Base-by-base conservation (phyloP, 2,329 filamentous ascomycete genomes). In the Ceratocystis colombiana region DNA sequence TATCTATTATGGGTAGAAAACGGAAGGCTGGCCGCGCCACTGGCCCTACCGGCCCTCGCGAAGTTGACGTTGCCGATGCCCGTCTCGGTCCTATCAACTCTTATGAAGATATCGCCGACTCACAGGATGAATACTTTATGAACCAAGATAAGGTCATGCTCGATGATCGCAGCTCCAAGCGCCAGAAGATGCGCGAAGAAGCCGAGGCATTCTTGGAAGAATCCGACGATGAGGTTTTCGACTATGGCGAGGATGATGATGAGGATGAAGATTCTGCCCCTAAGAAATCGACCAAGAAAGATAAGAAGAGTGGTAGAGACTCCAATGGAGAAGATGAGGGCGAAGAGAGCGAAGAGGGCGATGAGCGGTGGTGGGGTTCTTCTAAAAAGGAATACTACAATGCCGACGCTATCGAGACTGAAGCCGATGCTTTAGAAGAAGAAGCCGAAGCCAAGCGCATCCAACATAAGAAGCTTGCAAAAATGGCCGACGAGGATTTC, bases 381-480 rank as follows among this genome's bases (percentile, higher is more conserved):
- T 91, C 89, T 1, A 93, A 85, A 74, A 88, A 88, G 68, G 93
- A 96, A 71, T 96, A 96, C 77, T 99, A 99, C 76, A 84, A 96
- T 77, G 89, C 90, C 70, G 93, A 99, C 75, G 77, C 80, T 33
- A 80, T 84, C 70, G 82, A 85, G 72, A 85, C 83, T 5, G 84
- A 87, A 73, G 81, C 78, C 46, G 82, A 84, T 71, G 94, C 94
- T 0, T 76, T 95, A 41, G 92, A 94, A 72, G 94, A 99, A 79
- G 95, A 99, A 75, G 85, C 82, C 10, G 95, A 99, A 74, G 94
- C 93, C 2, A 86, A 88, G 74, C 82, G 90, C 69, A 76, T 99
- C 68, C 93, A 97, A 75, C 86, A 91, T 76, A 96, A 96, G 80
- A 93, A 94, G 73, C 76, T 97, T 28, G 82, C 90, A 71, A 87